Evolutionary conservation across 2,329 filamentous ascomycete species (phyloP).

Genomic region (Myriosclerotinia curreyana): DNA sequence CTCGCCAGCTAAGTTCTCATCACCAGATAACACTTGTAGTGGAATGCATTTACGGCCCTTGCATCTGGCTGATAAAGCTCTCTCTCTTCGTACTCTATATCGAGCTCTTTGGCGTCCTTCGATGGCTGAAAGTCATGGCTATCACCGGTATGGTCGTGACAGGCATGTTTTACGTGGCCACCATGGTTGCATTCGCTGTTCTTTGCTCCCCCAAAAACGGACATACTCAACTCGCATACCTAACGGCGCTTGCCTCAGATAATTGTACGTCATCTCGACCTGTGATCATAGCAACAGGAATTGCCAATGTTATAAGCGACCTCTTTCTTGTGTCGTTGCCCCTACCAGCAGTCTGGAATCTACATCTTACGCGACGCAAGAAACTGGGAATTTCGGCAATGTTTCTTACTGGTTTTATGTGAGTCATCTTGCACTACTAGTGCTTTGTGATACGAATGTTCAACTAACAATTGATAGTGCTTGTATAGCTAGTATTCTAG

Average conservation of each 20-base stretch:
- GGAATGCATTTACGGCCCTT: background rate
- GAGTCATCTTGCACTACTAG: background rate
- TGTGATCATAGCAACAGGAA: background rate
- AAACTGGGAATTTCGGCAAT: background rate
- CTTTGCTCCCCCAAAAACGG: background rate
- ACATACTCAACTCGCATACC: background rate
- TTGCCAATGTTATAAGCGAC: background rate
- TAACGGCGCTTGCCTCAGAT: background rate
- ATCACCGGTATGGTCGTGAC: background rate
- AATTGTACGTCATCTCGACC: background rate
- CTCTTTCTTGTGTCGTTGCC: background rate
- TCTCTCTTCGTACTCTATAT: background rate
- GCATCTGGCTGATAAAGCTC: background rate
- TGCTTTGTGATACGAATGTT: no score
- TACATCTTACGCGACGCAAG: background rate
- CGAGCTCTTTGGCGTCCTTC: background rate
- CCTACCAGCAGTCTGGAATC: background rate
- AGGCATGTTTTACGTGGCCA: background rate
- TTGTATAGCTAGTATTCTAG: background rate
- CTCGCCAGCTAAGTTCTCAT: background rate
- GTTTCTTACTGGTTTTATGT: background rate
- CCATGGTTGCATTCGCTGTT: background rate
- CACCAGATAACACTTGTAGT: background rate
- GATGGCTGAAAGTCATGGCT: background rate
- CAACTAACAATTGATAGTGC: background rate